Evolutionary conservation across 495 filamentous ascomycete species (phyloP), one percentile per base, ranked within the genome.

Genomic region (Xylaria curta): DNA sequence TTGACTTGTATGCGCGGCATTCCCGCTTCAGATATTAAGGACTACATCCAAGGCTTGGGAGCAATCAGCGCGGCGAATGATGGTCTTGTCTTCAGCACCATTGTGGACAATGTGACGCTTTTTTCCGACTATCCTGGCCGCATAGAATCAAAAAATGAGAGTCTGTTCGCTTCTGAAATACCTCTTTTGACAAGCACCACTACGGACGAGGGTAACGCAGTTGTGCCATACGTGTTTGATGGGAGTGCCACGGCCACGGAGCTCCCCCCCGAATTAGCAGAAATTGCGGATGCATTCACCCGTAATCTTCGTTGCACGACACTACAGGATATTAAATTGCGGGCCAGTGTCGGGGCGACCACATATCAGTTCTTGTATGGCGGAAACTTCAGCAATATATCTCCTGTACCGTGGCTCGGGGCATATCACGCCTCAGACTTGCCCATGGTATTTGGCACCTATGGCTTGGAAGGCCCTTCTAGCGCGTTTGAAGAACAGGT

Each of bases 361-460:
- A 74, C 73, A 21, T 68, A 61, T 73, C 79, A 78, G 53, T 85
- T 82, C 72, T 73, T 80, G 24, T 85, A 82, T 44, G 76, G 67
- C 7, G 82, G 82, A 17, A 84, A 82, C 69, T 85, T 82, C 69
- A 78, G 68, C 10, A 79, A 86, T 73, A 73, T 82, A 62, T 70
- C 76, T 21, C 81, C 81, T n/a, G 72, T 75, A 26, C 74, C 75
- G 26, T 85, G 83, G 82, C 72, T 82, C 68, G 84, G 83, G 17
- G 81, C 84, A 6, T 64, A 64, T 5, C 61, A 64, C 61, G 47
- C 61, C 0, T 76, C 82, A 10, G 85, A 87, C 66, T 74, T 87
- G 8, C 79, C 82, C 12, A 73, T 85, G 62, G 62, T 84, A 24
- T 85, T 85, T 72, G 85, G 83, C 0, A 85, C 84, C 6, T 75